Conservation (phyloP, 2,329 filamentous ascomycete genomes). For the Fusarium neocosmosporiellum region DNA sequence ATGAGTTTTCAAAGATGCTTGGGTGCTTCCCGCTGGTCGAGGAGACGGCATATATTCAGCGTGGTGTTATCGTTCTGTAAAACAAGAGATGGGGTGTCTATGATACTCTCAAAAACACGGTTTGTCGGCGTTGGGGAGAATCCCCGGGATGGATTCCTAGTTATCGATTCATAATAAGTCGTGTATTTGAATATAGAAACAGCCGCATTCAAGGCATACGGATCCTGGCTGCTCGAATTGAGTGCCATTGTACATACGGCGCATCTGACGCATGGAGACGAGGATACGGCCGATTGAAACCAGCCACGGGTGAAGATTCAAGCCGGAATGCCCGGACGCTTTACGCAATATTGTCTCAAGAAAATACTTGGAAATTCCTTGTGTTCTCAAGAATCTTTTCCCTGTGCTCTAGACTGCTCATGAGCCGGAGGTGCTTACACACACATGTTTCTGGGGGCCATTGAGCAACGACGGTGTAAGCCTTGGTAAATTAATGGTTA, state of each 20-base stretch:
- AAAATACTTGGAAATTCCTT: not conserved
- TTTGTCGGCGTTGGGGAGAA: constrained; percentile 2
- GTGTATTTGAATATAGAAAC: not conserved
- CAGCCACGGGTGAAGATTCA: not conserved
- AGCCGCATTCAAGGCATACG: not conserved
- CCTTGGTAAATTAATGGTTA: not conserved
- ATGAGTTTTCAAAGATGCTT: constrained; percentile 49
- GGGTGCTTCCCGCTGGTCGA: constrained; percentile 51
- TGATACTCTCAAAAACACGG: not conserved
- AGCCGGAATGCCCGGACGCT: not conserved
- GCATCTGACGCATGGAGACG: not conserved
- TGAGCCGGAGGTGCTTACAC: not conserved
- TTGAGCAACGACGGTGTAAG: not conserved
- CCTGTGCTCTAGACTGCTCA: not conserved
- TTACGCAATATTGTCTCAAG: not conserved
- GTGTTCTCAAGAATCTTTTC: not conserved
- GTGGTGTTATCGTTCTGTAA: constrained; percentile 46
- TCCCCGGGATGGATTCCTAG: not conserved
- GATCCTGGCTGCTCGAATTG: not conserved
- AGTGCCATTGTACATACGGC: too few relatives aligned
- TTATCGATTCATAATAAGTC: not conserved
- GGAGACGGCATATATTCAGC: constrained; percentile 49
- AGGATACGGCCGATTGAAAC: not conserved
- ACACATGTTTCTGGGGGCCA: not conserved
- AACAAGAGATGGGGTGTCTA: not conserved